A percentile compares a stretch with the other conserved stretches of the same genome.
Evolutionary conservation across 345 rosid species (phyloP).

Genomic region (Ceriops zippeliana): DNA sequence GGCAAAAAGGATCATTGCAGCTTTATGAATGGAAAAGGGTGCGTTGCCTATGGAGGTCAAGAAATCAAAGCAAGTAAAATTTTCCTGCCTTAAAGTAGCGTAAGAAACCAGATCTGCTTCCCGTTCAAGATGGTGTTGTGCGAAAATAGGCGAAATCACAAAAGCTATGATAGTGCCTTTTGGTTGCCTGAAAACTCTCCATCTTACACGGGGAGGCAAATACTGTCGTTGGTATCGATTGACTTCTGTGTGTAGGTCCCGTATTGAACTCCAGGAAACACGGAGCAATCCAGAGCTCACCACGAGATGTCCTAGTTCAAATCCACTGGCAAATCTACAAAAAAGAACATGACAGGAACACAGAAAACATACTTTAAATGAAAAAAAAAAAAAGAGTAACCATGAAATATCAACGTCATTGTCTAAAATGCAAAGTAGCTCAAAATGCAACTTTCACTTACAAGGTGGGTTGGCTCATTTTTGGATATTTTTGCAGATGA

Average conservation of each 20-base stretch:
- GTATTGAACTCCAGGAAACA: constrained; percentile 39
- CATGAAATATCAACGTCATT: too few relatives aligned
- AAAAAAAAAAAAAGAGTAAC: too few relatives aligned
- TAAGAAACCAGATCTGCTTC: constrained; percentile 29
- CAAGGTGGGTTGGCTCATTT: neutral
- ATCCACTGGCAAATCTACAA: constrained; percentile 37
- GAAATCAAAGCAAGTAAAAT: constrained; percentile 31
- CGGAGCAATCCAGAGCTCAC: constrained; percentile 45
- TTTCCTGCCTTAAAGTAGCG: constrained; percentile 12
- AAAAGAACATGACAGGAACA: neutral
- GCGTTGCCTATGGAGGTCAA: constrained; percentile 32
- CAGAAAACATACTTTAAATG: too few relatives aligned
- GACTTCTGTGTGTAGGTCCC: constrained; percentile 16
- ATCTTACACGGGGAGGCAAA: constrained; percentile 12
- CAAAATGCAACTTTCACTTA: neutral
- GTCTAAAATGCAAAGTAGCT: too few relatives aligned
- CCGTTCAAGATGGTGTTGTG: constrained; percentile 23
- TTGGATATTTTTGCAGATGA: neutral
- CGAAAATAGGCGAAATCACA: constrained; percentile 20
- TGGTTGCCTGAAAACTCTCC: constrained; percentile 3
- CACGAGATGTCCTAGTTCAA: constrained; percentile 43
- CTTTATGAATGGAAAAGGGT: constrained; percentile 37
- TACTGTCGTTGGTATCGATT: constrained; percentile 8
- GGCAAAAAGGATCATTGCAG: constrained; percentile 38
- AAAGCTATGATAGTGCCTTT: constrained; percentile 40